Conservation (phyloP, 1,284 basidiomycete species). For the Ceratobasidium sp. region DNA sequence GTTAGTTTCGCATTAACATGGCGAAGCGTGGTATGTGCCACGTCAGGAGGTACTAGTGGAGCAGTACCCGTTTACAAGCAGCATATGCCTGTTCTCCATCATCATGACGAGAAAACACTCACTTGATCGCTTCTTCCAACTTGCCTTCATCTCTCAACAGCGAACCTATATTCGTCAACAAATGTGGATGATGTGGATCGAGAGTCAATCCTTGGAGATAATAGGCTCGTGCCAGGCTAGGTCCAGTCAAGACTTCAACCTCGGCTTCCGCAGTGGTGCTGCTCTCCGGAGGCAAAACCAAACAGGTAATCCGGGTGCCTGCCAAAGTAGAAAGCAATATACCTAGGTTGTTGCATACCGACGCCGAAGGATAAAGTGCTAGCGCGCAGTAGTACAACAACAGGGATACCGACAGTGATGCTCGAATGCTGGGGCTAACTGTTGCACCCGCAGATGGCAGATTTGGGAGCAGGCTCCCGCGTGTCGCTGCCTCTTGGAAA, state of each 20-base stretch:
- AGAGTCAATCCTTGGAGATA: constrained; percentile 63
- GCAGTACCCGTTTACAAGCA: neutral
- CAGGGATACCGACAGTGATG: constrained; percentile 59
- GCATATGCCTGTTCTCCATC: neutral
- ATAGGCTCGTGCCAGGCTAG: constrained; percentile 60
- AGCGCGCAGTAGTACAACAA: constrained; percentile 66
- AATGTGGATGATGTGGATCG: constrained; percentile 64
- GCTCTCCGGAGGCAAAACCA: constrained; percentile 6
- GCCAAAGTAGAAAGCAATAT: constrained; percentile 62
- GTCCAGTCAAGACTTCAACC: constrained; percentile 51
- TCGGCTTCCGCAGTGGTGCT: constrained; percentile 46
- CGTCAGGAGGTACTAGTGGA: neutral
- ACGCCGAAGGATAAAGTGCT: constrained; percentile 61
- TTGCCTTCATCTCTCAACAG: constrained; percentile 66
- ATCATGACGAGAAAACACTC: constrained; percentile 44
- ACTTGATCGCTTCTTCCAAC: constrained; percentile 61
- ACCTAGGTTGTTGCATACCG: constrained; percentile 67
- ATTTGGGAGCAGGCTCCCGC: constrained; percentile 19
- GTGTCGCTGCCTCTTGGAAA: constrained; percentile 56
- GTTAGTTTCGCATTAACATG: constrained; percentile 40
- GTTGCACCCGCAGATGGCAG: neutral
- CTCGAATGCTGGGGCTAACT: constrained; percentile 52
- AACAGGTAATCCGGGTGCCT: constrained; percentile 47
- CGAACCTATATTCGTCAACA: constrained; percentile 67
- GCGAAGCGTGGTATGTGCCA: neutral